Evolutionary conservation across 73 alveolate genomes (phyloP).

Genomic region (Paramecium primaurelia): DNA sequence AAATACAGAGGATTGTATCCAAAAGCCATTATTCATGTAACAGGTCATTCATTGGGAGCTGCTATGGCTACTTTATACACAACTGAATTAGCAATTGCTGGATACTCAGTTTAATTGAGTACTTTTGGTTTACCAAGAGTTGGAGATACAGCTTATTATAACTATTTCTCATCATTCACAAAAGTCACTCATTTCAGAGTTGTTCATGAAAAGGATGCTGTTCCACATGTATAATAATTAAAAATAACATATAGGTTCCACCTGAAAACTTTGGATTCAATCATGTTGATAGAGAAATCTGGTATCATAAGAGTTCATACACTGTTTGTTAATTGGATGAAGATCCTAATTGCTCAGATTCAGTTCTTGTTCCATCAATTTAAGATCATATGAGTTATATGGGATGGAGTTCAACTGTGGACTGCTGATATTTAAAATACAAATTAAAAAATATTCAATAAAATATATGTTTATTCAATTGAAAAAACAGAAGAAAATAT

Average conservation of each 20-base stretch:
- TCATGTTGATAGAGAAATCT: conserved; percentile 43
- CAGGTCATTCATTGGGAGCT: conserved; percentile 35
- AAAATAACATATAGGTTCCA: not conserved
- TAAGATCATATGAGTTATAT: not conserved
- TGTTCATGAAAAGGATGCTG: not conserved
- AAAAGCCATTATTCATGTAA: not conserved
- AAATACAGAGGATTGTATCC: not conserved
- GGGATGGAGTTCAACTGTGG: not conserved
- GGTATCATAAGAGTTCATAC: conserved; percentile 1
- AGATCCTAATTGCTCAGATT: not conserved
- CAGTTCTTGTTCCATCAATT: not conserved
- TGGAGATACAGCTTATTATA: not conserved
- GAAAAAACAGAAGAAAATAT: not conserved
- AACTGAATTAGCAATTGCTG: not conserved
- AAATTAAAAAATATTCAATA: not conserved
- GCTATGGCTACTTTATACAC: conserved; percentile 24
- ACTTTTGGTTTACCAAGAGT: conserved; percentile 29
- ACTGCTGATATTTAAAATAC: not conserved
- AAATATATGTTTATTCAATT: not conserved
- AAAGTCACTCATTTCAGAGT: conserved; percentile 6
- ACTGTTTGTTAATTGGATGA: not conserved
- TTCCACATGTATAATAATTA: not conserved
- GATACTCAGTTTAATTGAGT: not conserved
- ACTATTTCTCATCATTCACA: not conserved
- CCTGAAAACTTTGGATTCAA: not conserved